A percentile compares a stretch with the other conserved stretches of the same genome.
Evolutionary conservation across 441 rosid genomes (phyloP).

Genomic region (Viola pubescens): DNA sequence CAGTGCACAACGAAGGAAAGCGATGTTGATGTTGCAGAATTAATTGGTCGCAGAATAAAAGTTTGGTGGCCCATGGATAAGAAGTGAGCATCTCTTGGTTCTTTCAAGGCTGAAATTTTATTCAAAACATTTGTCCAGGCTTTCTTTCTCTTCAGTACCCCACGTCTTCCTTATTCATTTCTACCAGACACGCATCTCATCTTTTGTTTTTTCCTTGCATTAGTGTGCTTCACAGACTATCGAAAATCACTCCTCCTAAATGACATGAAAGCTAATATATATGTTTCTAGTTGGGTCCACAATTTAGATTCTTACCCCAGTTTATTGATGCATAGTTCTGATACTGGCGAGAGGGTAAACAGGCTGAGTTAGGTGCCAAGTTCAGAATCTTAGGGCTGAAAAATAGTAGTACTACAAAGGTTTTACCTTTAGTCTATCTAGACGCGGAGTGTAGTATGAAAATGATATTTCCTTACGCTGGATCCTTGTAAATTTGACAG

Average conservation of each 20-base stretch:
- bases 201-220: background rate
- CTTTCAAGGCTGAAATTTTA: background rate
- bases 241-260: background rate
- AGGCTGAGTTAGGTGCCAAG: background rate
- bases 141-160: background rate
- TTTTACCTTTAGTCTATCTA: background rate
- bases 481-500: conserved; percentile 39
- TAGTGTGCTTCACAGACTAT: background rate
- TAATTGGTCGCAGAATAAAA: conserved; percentile 81
- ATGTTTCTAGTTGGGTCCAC: background rate
- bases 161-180: background rate
- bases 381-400: background rate
- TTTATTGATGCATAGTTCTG: background rate
- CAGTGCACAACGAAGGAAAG: conserved; percentile 63
- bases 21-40: conserved; percentile 51
- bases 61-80: conserved; percentile 99
- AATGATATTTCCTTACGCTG: background rate
- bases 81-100: conserved; percentile 44
- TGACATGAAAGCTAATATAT: background rate
- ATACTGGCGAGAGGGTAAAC: background rate
- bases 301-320: background rate
- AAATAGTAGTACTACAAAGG: background rate
- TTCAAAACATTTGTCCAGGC: background rate
- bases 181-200: background rate
- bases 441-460: too few relatives aligned